Percentiles rank a stretch among this genome's conserved stretches.
These are phyloP conservation scores for Gymnopilus junonius DNA, from an alignment of 768 basidiomycete genomes.

Conservation along the genomic window DNA sequence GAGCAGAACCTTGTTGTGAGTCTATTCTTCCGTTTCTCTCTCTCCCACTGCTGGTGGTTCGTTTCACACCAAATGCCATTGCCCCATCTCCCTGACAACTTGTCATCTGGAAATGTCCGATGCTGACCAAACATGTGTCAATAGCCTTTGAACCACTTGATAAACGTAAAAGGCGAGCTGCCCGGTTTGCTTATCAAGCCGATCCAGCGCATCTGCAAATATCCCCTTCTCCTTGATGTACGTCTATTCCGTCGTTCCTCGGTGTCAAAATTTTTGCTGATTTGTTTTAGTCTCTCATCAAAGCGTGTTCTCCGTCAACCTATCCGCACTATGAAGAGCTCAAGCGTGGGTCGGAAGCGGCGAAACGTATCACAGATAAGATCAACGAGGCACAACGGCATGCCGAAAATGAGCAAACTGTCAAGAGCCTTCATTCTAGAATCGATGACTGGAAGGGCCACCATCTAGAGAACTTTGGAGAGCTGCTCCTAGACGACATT, in stretches of 20 bases:
- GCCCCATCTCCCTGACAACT: slow-evolving; percentile 39
- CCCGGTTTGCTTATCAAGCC: slow-evolving; percentile 98
- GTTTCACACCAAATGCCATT: slow-evolving; percentile 28
- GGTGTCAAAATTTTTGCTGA: slow-evolving; percentile 11
- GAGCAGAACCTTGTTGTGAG: slow-evolving; percentile 86
- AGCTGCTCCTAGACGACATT: slow-evolving; percentile 91
- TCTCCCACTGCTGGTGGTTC: slow-evolving; percentile 17
- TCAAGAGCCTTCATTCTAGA: slow-evolving; percentile 80
- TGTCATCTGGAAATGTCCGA: slow-evolving; percentile 31
- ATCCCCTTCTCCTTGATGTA: slow-evolving; percentile 92
- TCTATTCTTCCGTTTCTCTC: slow-evolving; percentile 28
- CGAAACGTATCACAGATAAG: slow-evolving; percentile 91
- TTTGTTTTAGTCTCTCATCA: slow-evolving; percentile 65
- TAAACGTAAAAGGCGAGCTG: slow-evolving; percentile 90
- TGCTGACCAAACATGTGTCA: slow-evolving; percentile 45
- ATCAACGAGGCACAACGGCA: slow-evolving; percentile 96
- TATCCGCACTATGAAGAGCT: slow-evolving; percentile 83
- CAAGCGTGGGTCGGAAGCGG: slow-evolving; percentile 80
- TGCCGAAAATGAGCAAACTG: slow-evolving; percentile 89
- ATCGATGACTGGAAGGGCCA: slow-evolving; percentile 99
- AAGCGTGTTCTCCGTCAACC: slow-evolving; percentile 62
- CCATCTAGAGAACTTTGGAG: slow-evolving; percentile 91
- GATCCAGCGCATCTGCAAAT: slow-evolving; percentile 98
- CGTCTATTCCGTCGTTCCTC: slow-evolving; percentile 33
- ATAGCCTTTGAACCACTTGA: slow-evolving; percentile 81